phyloP scores from a whole-genome alignment of 2,329 filamentous ascomycete genomes.

The Alternaria gansuensis region DNA sequence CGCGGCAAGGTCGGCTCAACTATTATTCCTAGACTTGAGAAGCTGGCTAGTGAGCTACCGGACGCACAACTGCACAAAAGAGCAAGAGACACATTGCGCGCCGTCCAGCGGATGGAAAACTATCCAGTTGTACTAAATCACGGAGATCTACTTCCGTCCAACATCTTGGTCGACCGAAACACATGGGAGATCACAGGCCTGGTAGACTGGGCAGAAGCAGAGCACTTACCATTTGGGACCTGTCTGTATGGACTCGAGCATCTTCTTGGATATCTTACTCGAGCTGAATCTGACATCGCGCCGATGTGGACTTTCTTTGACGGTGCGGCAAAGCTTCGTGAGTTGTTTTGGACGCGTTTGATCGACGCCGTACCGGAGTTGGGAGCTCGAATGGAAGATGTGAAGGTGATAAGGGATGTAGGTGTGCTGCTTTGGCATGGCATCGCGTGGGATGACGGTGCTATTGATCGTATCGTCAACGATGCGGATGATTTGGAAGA shows the following conservation, averaged over 20 bases:
- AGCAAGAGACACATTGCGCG: slow-evolving; percentile 26
- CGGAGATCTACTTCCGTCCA: slow-evolving; percentile 67
- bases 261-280: slow-evolving; percentile 61
- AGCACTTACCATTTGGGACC: slow-evolving; percentile 67
- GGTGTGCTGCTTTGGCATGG: slow-evolving; percentile 71
- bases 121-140: slow-evolving; percentile 68
- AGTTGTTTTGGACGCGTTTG: slow-evolving; percentile 62
- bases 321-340: slow-evolving; percentile 56
- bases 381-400: slow-evolving; percentile 43
- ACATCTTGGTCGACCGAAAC: slow-evolving; percentile 62
- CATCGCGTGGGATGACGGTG: slow-evolving; percentile 69
- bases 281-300: background rate
- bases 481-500: slow-evolving; percentile 62
- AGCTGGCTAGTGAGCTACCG: slow-evolving; percentile 40
- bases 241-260: slow-evolving; percentile 69
- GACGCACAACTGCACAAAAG: slow-evolving; percentile 26
- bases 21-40: slow-evolving; percentile 37
- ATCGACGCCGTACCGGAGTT: slow-evolving; percentile 51
- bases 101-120: slow-evolving; percentile 57
- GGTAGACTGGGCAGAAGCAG: slow-evolving; percentile 72
- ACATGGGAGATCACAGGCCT: slow-evolving; percentile 62
- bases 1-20: slow-evolving; percentile 43
- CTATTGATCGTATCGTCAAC: slow-evolving; percentile 66
- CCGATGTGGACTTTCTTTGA: slow-evolving; percentile 55
- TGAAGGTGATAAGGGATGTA: slow-evolving; percentile 60